Percentiles rank a stretch among this genome's conserved stretches.
These are phyloP conservation scores for Leptosphaerulina australis DNA, from an alignment of 2,329 filamentous ascomycete species.

Conservation along the genomic window DNA sequence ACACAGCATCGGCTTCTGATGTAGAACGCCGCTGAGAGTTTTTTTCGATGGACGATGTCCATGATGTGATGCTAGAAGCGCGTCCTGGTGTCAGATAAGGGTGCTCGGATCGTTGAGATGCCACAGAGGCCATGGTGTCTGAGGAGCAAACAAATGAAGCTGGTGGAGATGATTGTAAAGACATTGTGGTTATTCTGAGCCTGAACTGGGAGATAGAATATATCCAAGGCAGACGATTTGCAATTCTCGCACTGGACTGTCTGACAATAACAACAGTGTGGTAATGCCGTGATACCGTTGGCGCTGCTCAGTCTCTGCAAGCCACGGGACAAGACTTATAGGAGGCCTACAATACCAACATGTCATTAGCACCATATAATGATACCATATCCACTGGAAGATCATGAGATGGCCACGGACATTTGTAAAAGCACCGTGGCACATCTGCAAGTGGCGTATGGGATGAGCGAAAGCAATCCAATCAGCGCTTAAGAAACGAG, in stretches of 20 bases:
- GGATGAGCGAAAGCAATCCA: slow-evolving; percentile 11
- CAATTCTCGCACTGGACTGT: slow-evolving; percentile 14
- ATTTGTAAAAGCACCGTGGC: slow-evolving; percentile 1
- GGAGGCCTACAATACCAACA: background rate
- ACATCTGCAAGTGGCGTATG: slow-evolving; percentile 1
- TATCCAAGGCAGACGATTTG: slow-evolving; percentile 26
- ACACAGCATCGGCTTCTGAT: slow-evolving; percentile 24
- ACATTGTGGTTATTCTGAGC: background rate
- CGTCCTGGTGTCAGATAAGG: slow-evolving; percentile 37
- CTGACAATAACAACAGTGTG: slow-evolving; percentile 7
- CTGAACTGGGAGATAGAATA: slow-evolving; percentile 14
- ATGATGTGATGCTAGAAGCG: slow-evolving; percentile 41
- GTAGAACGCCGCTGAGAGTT: slow-evolving; percentile 11
- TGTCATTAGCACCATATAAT: background rate
- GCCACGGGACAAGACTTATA: background rate
- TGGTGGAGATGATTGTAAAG: slow-evolving; percentile 23
- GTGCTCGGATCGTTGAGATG: slow-evolving; percentile 27
- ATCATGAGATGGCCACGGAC: background rate
- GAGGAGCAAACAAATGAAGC: slow-evolving; percentile 28
- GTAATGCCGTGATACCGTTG: slow-evolving; percentile 8
- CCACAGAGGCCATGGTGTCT: slow-evolving; percentile 23
- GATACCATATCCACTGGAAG: background rate
- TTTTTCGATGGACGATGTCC: slow-evolving; percentile 40
- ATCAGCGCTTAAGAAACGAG: slow-evolving; percentile 9
- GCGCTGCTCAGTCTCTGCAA: background rate